A percentile compares a stretch with the other conserved stretches of the same genome.
These are phyloP conservation scores for Nakaseomyces delphensis DNA, from an alignment of 1,139 yeast genomes.

Conservation along the genomic window DNA sequence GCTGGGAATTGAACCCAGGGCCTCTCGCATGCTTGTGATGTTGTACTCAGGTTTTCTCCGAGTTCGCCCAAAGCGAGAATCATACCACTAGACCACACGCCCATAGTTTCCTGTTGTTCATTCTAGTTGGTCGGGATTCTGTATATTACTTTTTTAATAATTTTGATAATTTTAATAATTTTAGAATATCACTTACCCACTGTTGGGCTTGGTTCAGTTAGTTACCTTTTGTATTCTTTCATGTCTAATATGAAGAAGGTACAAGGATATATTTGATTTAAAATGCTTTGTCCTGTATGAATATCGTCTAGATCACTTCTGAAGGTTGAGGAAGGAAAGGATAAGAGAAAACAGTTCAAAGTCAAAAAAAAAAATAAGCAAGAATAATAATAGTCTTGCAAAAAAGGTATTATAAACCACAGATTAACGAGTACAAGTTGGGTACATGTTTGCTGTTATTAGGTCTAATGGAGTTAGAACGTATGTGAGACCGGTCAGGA, in stretches of 20 bases:
- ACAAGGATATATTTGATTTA: neutral
- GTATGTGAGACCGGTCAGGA: conserved; percentile 35
- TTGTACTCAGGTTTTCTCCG: conserved; percentile 2
- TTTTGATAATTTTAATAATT: neutral
- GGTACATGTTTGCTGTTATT: neutral
- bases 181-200: no score
- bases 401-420: no score
- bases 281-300: no score
- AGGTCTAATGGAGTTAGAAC: neutral
- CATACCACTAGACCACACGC: conserved; percentile 12
- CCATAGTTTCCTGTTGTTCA: conserved; percentile 3
- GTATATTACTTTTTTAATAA: neutral
- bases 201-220: no score
- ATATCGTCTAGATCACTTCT: no score
- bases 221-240: no score
- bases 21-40: conserved; percentile 10
- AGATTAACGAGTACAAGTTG: no score
- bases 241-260: neutral
- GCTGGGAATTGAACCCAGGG: conserved; percentile 29
- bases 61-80: conserved; percentile 9
- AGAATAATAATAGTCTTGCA: no score
- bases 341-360: no score
- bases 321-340: no score
- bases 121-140: no score
- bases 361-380: no score